Conservation (phyloP, 257 asterid species). For the Solanum acaule region DNA sequence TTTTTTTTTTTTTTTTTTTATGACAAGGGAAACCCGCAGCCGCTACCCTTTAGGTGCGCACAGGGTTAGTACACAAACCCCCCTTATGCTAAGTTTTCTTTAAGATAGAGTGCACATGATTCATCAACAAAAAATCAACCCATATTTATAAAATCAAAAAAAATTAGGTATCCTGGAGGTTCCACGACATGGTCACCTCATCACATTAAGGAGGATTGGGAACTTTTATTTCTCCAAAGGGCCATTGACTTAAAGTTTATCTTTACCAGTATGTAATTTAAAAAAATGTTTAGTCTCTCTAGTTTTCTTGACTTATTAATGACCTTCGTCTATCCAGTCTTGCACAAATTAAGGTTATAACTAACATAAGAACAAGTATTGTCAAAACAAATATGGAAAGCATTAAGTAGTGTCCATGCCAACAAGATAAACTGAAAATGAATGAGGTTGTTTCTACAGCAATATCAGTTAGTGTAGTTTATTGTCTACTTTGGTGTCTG, state of each 20-base stretch:
- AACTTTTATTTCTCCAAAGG: background rate
- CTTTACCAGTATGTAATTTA: background rate
- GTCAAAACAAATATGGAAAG: background rate
- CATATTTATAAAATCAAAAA: background rate
- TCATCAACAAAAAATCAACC: background rate
- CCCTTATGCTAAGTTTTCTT: background rate
- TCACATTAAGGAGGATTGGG: background rate
- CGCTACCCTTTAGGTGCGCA: no score
- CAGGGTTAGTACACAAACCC: background rate
- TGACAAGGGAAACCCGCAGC: no score
- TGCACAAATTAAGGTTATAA: background rate
- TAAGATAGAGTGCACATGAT: background rate
- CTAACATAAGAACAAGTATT: background rate
- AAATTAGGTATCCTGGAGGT: background rate
- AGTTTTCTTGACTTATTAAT: background rate
- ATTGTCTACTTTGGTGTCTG: background rate
- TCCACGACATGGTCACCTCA: background rate
- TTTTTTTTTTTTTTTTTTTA: no score
- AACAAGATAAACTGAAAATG: background rate
- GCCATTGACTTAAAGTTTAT: background rate
- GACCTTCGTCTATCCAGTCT: background rate
- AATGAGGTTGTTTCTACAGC: background rate
- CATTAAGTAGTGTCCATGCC: background rate
- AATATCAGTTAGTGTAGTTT: background rate
- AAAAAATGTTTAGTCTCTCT: background rate